Base-by-base conservation (phyloP, 768 basidiomycete genomes). In the Pulveroboletus sp. region DNA sequence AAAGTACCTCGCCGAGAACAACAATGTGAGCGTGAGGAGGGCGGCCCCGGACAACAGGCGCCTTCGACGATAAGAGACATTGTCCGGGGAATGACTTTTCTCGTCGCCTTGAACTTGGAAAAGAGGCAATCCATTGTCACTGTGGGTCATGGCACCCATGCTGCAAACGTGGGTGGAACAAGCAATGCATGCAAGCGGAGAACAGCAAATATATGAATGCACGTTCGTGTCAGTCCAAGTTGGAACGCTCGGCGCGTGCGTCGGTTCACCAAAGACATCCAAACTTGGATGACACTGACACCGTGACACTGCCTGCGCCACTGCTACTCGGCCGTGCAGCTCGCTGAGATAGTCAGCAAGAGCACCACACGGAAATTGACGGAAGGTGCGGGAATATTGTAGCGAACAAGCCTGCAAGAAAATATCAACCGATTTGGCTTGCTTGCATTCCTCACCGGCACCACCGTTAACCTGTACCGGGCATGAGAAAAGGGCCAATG, bases 191-290 rank as follows among this genome's bases (percentile, higher is more conserved):
- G n/a, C n/a, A n/a, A n/a, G n/a, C n/a, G 23, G 39, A 19, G 45
- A 38, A 13, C 17, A n/a, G 23, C n/a, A 19, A 20, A 31, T 52
- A 50, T 61, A 64, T 36, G 52, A 41, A 51, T 49, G 55, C 61
- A 64, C 61, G 58, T 58, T 64, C 55, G 54, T 63, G 55, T 23
- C 21, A 9, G 33, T 19, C 16, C 48, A 48, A 36, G 33, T 27
- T 56, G 49, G 49, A 47, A 44, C 47, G n/a, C n/a, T n/a, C n/a
- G n/a, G n/a, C n/a, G n/a, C n/a, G n/a, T n/a, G n/a, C n/a, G 50
- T 44, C 7, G 41, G 10, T 13, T 50, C 6, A 2, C 31, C 59
- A 33, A 17, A 47, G 12, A 16, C 25, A 33, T 17, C 60, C 57
- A 37, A 50, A 60, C 27, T 11, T 41, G 29, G 53, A 9, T 19